Conservation (phyloP, 2,329 filamentous ascomycete species). For the Botrytis paeoniae region DNA sequence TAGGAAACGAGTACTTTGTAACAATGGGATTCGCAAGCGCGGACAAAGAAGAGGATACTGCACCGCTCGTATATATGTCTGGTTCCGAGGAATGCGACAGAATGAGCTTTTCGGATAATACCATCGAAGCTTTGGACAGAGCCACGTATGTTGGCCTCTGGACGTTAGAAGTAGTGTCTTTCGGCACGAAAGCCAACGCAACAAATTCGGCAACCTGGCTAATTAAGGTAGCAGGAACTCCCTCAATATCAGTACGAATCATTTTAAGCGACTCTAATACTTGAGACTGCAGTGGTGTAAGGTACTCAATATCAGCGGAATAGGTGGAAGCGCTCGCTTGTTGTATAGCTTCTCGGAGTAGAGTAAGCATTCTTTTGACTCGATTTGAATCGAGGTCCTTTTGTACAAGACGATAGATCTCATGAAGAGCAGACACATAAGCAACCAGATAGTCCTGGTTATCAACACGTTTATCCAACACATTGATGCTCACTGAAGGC, state of each 20-base stretch:
- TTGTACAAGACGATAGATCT: constrained; percentile 75
- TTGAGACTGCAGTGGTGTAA: constrained; percentile 69
- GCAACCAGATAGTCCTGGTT: constrained; percentile 83
- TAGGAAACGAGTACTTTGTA: constrained; percentile 77
- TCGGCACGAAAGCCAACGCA: constrained; percentile 60
- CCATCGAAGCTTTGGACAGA: constrained; percentile 79
- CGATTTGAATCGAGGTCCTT: constrained; percentile 58
- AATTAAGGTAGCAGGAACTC: constrained; percentile 66
- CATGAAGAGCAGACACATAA: constrained; percentile 73
- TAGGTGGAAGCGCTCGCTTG: constrained; percentile 66
- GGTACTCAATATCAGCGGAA: constrained; percentile 67
- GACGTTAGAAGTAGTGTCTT: constrained; percentile 38
- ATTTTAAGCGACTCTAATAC: constrained; percentile 66
- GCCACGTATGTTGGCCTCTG: constrained; percentile 79
- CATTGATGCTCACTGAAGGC: constrained; percentile 47
- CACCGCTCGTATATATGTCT: constrained; percentile 68
- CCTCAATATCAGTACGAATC: constrained; percentile 62
- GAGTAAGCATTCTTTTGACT: constrained; percentile 64
- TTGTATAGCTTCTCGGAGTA: constrained; percentile 69
- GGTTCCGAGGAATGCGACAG: constrained; percentile 56
- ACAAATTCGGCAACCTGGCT: constrained; percentile 67
- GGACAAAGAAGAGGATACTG: constrained; percentile 61
- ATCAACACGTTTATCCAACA: constrained; percentile 48
- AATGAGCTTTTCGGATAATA: constrained; percentile 61
- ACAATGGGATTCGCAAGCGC: constrained; percentile 68